Evolutionary conservation across 2,329 filamentous ascomycete species (phyloP).

Genomic region (Rhexocercosporidium sp.): DNA sequence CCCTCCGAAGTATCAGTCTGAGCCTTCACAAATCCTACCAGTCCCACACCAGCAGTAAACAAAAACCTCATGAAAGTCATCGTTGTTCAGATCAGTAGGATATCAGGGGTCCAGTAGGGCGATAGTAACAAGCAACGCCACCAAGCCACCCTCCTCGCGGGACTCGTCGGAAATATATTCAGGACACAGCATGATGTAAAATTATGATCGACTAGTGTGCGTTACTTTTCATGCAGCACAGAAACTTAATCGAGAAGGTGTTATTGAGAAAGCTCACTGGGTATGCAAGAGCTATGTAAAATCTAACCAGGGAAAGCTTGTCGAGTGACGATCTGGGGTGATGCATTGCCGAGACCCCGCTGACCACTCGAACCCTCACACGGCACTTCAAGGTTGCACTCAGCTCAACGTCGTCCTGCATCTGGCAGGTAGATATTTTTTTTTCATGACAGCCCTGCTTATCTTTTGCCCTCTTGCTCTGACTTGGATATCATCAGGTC

Average conservation of each 20-base stretch:
- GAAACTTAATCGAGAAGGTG: conserved; percentile 24
- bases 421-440: background rate
- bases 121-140: conserved; percentile 13
- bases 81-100: background rate
- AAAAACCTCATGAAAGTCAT: conserved; percentile 22
- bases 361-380: background rate
- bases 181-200: conserved; percentile 2
- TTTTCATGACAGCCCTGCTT: background rate
- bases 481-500: background rate
- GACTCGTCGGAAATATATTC: conserved; percentile 22
- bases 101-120: background rate
- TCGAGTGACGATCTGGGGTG: background rate
- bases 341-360: background rate
- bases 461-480: background rate
- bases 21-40: conserved; percentile 9
- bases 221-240: conserved; percentile 13
- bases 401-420: background rate
- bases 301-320: conserved; percentile 3
- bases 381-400: background rate
- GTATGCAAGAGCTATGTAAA: background rate
- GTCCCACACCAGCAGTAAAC: conserved; percentile 5
- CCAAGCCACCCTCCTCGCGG: conserved; percentile 9
- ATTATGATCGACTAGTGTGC: conserved; percentile 23
- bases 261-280: background rate
- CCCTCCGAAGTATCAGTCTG: conserved; percentile 26